Conservation (phyloP, 2,329 filamentous ascomycete species). For the Nothomitra cinnamomea region DNA sequence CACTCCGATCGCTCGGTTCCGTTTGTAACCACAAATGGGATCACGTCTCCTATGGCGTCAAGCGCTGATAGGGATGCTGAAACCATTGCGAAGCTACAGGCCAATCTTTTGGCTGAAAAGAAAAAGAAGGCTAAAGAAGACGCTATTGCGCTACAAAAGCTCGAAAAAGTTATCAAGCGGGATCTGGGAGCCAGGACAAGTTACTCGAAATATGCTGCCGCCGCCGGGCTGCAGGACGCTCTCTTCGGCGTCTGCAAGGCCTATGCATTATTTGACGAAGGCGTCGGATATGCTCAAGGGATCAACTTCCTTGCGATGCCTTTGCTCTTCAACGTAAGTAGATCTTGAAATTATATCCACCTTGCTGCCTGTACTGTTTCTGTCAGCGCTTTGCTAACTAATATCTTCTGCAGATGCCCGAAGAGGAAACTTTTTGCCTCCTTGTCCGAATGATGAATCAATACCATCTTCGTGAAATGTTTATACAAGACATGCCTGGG, state of each 20-base stretch:
- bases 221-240: conserved; percentile 79
- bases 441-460: conserved; percentile 93
- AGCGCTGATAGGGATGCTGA: conserved; percentile 39
- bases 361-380: background rate
- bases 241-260: conserved; percentile 94
- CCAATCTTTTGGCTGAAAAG: conserved; percentile 45
- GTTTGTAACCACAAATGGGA: conserved; percentile 36
- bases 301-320: conserved; percentile 99
- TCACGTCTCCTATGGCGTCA: conserved; percentile 37
- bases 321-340: conserved; percentile 70
- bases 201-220: conserved; percentile 89
- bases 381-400: conserved; percentile 8
- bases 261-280: conserved; percentile 88
- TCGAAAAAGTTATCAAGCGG: conserved; percentile 82
- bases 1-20: conserved; percentile 59
- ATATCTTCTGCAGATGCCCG: conserved; percentile 53
- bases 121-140: conserved; percentile 71
- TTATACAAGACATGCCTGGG: conserved; percentile 90
- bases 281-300: conserved; percentile 89
- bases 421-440: conserved; percentile 90
- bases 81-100: conserved; percentile 46
- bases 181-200: conserved; percentile 87
- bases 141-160: conserved; percentile 51
- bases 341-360: background rate
- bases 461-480: conserved; percentile 82